Percentiles rank a stretch among this genome's conserved stretches.
phyloP scores from a whole-genome alignment of 208 protist species.

The Wallacemonas rigidus region DNA sequence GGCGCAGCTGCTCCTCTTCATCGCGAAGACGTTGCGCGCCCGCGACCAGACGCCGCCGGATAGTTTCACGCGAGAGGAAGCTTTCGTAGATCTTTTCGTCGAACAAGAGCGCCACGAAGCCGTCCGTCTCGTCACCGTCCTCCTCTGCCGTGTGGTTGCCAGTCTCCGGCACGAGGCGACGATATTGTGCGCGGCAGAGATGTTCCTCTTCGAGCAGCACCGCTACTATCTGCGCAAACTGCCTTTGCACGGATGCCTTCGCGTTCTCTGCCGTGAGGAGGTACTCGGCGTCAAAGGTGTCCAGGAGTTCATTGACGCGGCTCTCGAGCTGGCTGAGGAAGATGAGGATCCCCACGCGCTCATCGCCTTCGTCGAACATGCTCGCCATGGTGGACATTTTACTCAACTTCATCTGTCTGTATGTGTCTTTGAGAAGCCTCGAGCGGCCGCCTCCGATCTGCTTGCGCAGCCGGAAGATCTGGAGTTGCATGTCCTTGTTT shows the following conservation, averaged over 20 bases:
- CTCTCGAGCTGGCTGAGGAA: slow-evolving; percentile 84
- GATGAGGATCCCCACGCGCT: slow-evolving; percentile 73
- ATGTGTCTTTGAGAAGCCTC: slow-evolving; percentile 66
- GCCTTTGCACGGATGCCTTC: slow-evolving; percentile 30
- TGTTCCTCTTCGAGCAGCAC: slow-evolving; percentile 90
- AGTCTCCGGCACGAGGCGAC: slow-evolving; percentile 52
- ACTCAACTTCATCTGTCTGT: slow-evolving; percentile 69
- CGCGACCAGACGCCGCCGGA: slow-evolving; percentile 17
- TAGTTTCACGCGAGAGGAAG: slow-evolving; percentile 45
- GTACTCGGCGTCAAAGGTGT: slow-evolving; percentile 81
- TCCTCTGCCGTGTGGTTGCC: slow-evolving; percentile 26
- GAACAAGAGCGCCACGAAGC: slow-evolving; percentile 74
- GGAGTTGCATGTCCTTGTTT: slow-evolving; percentile 89
- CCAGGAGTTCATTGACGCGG: slow-evolving; percentile 80
- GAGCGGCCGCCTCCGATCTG: slow-evolving; percentile 64
- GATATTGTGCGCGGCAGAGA: slow-evolving; percentile 72
- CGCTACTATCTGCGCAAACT: slow-evolving; percentile 51
- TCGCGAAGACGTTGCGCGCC: slow-evolving; percentile 14
- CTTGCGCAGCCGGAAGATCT: slow-evolving; percentile 85
- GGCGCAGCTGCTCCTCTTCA: background rate
- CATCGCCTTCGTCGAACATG: slow-evolving; percentile 84
- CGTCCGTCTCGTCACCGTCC: slow-evolving; percentile 80
- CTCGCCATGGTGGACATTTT: slow-evolving; percentile 74
- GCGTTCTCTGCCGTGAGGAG: slow-evolving; percentile 43
- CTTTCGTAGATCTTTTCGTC: slow-evolving; percentile 78